Evolutionary conservation across 371 early-diverging fungal genomes (phyloP), one percentile per base, ranked within the genome.

Genomic region (Mycotypha africana): DNA sequence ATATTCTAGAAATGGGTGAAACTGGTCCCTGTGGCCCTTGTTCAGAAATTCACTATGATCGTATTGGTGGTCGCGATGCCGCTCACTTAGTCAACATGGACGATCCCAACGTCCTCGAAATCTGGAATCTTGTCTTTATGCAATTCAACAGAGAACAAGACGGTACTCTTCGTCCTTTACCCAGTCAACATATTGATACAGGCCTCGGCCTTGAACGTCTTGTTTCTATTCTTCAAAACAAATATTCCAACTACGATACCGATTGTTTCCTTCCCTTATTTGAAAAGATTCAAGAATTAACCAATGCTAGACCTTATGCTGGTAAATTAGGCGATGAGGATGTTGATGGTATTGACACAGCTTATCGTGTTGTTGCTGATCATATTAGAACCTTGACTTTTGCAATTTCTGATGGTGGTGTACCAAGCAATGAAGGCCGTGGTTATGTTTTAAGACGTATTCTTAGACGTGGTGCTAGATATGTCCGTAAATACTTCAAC

Each of bases 101-200:
- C 62, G 99, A 99, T 78, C 99, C 99, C 21, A 89, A 92, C 51
- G 99, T 99, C 5, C 69, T 99, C 24, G 99, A 99, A 76, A 98
- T 99, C 62, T 99, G 99, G 99, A 99, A 99, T 72, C 73, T 99
- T 22, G 99, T 99, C 49, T 99, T 99, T 64, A 99, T 99, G 79
- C 92, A 99, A 74, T 99, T 90, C 81, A 97, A 99, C 82, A 91
- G 99, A 58, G 98, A 99, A 66, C 63, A 82, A n/a, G 93, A 92
- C 55, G 89, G 95, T 23, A 78, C 76, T 14, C 82, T 99, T 38
- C 87, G 88, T 42, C 74, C 88, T 24, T 84, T 99, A 32, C 97
- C 98, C 45, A 91, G 84, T 72, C 92, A 97, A 76, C 96, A 98
- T 71, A 90, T 99, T 53, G 99, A 99, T 79, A 99, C 99, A 25